These are phyloP conservation scores for Hyphopichia fennica DNA, from an alignment of 1,139 yeast species.

Conservation along the genomic window DNA sequence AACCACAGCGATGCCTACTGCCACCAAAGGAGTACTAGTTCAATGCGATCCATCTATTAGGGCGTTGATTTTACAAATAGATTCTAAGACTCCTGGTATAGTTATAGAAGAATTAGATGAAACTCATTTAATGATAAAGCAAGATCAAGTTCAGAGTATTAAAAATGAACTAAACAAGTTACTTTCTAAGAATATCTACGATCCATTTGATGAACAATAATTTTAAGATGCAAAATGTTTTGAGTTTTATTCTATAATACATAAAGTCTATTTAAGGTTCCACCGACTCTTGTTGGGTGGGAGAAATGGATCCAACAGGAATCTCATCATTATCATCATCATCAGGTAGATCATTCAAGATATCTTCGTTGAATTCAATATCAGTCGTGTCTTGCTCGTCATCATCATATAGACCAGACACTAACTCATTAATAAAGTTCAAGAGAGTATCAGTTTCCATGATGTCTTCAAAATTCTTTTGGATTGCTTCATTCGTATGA, in stretches of 20 bases:
- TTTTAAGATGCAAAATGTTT: neutral
- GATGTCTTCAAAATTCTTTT: slow-evolving; percentile 34
- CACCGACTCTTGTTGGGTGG: neutral
- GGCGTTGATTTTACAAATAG: slow-evolving; percentile 81
- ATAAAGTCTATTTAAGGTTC: neutral
- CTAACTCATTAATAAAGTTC: slow-evolving; percentile 35
- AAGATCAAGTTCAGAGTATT: slow-evolving; percentile 69
- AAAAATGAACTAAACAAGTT: slow-evolving; percentile 74
- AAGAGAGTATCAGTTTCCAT: slow-evolving; percentile 60
- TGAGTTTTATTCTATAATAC: neutral
- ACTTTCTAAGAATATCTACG: slow-evolving; percentile 79
- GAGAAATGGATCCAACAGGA: neutral
- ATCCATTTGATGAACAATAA: slow-evolving; percentile 75
- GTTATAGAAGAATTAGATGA: slow-evolving; percentile 87
- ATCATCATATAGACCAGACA: slow-evolving; percentile 19
- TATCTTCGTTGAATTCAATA: slow-evolving; percentile 22
- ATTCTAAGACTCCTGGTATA: slow-evolving; percentile 68
- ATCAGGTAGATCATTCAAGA: slow-evolving; percentile 17
- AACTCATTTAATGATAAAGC: slow-evolving; percentile 80
- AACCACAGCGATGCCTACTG: slow-evolving; percentile 37
- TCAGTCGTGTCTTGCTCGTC: slow-evolving; percentile 11
- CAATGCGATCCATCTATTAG: slow-evolving; percentile 87
- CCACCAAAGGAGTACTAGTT: slow-evolving; percentile 46
- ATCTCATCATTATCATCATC: neutral
- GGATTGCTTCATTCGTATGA: slow-evolving; percentile 15